Evolutionary conservation across 345 rosid genomes (phyloP).

Genomic region (Populus alba): DNA sequence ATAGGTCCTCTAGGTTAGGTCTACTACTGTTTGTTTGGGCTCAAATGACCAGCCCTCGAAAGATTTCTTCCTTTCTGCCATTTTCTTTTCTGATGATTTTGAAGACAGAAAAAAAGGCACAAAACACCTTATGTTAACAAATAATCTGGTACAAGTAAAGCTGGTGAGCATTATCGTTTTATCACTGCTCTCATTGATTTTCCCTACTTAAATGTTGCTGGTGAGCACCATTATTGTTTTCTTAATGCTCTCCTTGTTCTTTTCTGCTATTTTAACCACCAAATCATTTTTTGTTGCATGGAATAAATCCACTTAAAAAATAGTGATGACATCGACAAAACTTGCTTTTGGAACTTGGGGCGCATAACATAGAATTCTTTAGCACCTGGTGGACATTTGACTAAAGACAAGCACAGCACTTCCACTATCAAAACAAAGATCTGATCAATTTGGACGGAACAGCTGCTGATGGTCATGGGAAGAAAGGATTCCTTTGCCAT

Average conservation of each 20-base stretch:
- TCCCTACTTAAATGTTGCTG: background rate
- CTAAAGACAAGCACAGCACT: conserved; percentile 12
- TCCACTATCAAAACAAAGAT: background rate
- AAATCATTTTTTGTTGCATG: background rate
- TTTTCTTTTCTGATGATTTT: no score
- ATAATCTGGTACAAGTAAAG: no score
- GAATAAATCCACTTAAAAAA: background rate
- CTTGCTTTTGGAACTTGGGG: conserved; percentile 7
- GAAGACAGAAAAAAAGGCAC: no score
- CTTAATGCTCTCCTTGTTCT: background rate
- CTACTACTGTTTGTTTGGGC: no score
- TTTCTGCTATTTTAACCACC: background rate
- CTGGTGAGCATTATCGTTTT: background rate
- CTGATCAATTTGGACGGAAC: background rate
- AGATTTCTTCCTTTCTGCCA: no score
- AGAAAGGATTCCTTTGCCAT: background rate
- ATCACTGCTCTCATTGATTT: background rate
- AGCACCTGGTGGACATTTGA: background rate
- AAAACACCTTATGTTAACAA: background rate
- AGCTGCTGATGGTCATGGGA: background rate
- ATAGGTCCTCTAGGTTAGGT: no score
- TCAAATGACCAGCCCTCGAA: no score
- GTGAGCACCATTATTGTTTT: background rate
- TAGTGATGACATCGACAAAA: background rate
- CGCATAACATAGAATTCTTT: background rate